These are phyloP conservation scores for Arthrobotrys iridis DNA, from an alignment of 2,329 filamentous ascomycete genomes.

Conservation along the genomic window DNA sequence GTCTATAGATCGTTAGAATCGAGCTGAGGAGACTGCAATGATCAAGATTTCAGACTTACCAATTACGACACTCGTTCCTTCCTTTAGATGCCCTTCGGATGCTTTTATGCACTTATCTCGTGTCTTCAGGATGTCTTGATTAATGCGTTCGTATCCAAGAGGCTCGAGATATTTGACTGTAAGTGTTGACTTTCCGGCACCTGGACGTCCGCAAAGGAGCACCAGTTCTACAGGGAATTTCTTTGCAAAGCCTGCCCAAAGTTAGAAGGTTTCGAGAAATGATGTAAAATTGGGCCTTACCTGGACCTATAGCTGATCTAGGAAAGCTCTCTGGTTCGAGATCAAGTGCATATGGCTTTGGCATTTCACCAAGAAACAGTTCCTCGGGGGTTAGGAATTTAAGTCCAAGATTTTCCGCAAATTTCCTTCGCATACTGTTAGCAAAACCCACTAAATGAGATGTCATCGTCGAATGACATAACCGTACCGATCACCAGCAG, in stretches of 20 bases:
- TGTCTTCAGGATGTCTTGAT: slow-evolving; percentile 87
- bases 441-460: neutral
- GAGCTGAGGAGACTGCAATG: neutral
- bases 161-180: slow-evolving; percentile 81
- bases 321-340: slow-evolving; percentile 73
- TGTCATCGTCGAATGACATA: neutral
- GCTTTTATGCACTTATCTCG: slow-evolving; percentile 74
- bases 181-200: slow-evolving; percentile 90
- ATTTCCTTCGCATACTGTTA: slow-evolving; percentile 68
- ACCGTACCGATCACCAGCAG: slow-evolving; percentile 55
- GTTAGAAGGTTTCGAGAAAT: slow-evolving; percentile 9
- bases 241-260: slow-evolving; percentile 64
- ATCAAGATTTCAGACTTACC: slow-evolving; percentile 67
- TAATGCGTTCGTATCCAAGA: slow-evolving; percentile 82
- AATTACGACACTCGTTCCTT: slow-evolving; percentile 76
- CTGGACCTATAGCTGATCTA: slow-evolving; percentile 29
- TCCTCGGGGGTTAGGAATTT: slow-evolving; percentile 88
- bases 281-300: neutral
- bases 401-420: slow-evolving; percentile 85
- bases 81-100: slow-evolving; percentile 72
- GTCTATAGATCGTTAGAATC: slow-evolving; percentile 67
- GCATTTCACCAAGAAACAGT: slow-evolving; percentile 78
- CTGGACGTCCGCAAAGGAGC: slow-evolving; percentile 87
- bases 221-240: slow-evolving; percentile 77
- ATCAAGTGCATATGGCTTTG: slow-evolving; percentile 72